Percentiles rank a stretch among this genome's conserved stretches.
These are phyloP conservation scores for Arthrobotrys sphaeroides DNA, from an alignment of 2,329 filamentous ascomycete species.

Conservation along the genomic window DNA sequence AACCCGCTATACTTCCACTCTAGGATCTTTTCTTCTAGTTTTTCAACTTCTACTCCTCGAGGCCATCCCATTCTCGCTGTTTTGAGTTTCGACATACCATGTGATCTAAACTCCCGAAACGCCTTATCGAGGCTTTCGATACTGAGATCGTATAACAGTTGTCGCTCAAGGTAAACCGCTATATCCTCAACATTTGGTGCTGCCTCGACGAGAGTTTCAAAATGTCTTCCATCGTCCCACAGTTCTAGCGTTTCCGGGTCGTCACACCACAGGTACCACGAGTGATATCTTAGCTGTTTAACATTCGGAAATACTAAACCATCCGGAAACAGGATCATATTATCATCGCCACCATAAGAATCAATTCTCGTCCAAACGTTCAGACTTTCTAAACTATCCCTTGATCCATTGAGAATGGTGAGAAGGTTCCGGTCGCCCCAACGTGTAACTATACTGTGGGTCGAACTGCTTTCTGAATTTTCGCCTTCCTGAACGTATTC, in stretches of 20 bases:
- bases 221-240: background rate
- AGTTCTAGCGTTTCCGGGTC: background rate
- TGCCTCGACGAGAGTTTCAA: background rate
- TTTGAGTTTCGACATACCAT: background rate
- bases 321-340: background rate
- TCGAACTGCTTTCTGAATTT: background rate
- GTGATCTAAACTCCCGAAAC: background rate
- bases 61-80: background rate
- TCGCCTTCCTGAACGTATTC: background rate
- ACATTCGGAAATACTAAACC: background rate
- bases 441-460: background rate
- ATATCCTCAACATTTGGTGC: background rate
- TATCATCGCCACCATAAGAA: background rate
- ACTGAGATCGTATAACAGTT: background rate
- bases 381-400: background rate
- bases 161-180: background rate
- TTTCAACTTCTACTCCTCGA: background rate
- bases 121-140: background rate
- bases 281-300: background rate
- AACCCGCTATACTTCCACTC: background rate
- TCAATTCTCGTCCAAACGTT: background rate
- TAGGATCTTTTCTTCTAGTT: background rate
- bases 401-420: background rate
- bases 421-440: background rate
- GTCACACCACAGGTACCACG: background rate